Evolutionary conservation across 805 yeast genomes (phyloP).

Genomic region (Saturnispora sekii): DNA sequence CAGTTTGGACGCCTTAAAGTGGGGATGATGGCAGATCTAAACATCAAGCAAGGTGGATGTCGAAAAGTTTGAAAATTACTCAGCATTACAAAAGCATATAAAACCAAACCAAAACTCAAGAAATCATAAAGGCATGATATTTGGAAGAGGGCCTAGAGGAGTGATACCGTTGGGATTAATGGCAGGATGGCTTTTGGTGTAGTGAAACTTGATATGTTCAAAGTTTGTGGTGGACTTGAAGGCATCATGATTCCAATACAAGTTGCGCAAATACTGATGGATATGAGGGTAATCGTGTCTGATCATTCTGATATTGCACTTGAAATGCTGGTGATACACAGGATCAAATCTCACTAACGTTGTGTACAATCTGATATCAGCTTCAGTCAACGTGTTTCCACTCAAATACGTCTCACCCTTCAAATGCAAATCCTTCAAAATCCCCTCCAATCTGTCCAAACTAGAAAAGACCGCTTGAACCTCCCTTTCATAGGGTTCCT

Average conservation of each 20-base stretch:
- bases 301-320: slow-evolving; percentile 78
- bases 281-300: slow-evolving; percentile 69
- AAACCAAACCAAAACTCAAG: background rate
- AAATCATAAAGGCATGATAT: slow-evolving; percentile 42
- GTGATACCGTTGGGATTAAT: slow-evolving; percentile 80
- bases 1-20: background rate
- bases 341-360: slow-evolving; percentile 89
- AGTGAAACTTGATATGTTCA: slow-evolving; percentile 85
- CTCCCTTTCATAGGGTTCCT: slow-evolving; percentile 69
- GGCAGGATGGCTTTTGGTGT: slow-evolving; percentile 72
- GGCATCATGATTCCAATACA: slow-evolving; percentile 67
- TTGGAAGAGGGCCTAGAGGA: slow-evolving; percentile 81
- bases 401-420: slow-evolving; percentile 34
- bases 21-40: background rate
- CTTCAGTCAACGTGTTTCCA: slow-evolving; percentile 72
- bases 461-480: slow-evolving; percentile 53
- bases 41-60: background rate
- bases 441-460: slow-evolving; percentile 59
- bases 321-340: slow-evolving; percentile 91
- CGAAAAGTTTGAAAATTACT: background rate
- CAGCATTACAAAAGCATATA: background rate
- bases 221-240: slow-evolving; percentile 75
- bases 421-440: slow-evolving; percentile 39
- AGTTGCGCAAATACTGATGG: slow-evolving; percentile 69
- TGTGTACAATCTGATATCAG: slow-evolving; percentile 79